Percentiles rank a stretch among this genome's conserved stretches.
phyloP scores from a whole-genome alignment of 192 early-diverging fungal species.

The Coemansia sp. region DNA sequence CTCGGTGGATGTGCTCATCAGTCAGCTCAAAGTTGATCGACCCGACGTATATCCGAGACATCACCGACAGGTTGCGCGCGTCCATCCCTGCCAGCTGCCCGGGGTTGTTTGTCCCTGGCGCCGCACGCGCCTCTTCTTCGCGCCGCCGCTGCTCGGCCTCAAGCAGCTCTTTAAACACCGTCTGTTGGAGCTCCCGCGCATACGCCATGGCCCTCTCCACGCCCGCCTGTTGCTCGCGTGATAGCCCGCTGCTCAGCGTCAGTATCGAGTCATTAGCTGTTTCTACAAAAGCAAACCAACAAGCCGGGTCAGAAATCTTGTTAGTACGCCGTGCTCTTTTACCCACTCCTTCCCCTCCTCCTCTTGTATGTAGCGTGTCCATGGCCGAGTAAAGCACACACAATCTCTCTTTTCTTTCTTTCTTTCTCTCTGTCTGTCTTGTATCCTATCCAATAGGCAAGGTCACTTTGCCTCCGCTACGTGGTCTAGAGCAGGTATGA shows the following conservation, averaged over 20 bases:
- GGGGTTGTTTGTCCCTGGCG: slow-evolving; percentile 27
- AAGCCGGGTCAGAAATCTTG: too few relatives aligned
- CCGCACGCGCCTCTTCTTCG: slow-evolving; percentile 13
- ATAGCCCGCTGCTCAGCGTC: slow-evolving; percentile 18
- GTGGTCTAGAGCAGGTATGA: too few relatives aligned
- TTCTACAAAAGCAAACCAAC: too few relatives aligned
- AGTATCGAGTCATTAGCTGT: background rate
- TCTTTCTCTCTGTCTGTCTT: too few relatives aligned
- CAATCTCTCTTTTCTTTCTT: too few relatives aligned
- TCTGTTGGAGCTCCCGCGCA: slow-evolving; percentile 45
- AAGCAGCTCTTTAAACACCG: slow-evolving; percentile 38
- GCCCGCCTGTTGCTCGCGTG: slow-evolving; percentile 27
- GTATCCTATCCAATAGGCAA: too few relatives aligned
- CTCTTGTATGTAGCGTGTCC: too few relatives aligned
- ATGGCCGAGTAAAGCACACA: too few relatives aligned
- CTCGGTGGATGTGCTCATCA: slow-evolving; percentile 71
- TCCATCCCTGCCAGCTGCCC: slow-evolving; percentile 41
- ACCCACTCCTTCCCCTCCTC: too few relatives aligned
- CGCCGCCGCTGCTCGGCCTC: slow-evolving; percentile 22
- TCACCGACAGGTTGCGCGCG: slow-evolving; percentile 38
- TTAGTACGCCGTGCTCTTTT: too few relatives aligned
- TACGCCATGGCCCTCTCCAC: slow-evolving; percentile 40
- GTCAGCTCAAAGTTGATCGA: slow-evolving; percentile 84
- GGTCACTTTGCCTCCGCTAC: too few relatives aligned
- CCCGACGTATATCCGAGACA: slow-evolving; percentile 73